These are phyloP conservation scores for Lachancea kluyveri DNA, from an alignment of 805 yeast species.

Conservation along the genomic window DNA sequence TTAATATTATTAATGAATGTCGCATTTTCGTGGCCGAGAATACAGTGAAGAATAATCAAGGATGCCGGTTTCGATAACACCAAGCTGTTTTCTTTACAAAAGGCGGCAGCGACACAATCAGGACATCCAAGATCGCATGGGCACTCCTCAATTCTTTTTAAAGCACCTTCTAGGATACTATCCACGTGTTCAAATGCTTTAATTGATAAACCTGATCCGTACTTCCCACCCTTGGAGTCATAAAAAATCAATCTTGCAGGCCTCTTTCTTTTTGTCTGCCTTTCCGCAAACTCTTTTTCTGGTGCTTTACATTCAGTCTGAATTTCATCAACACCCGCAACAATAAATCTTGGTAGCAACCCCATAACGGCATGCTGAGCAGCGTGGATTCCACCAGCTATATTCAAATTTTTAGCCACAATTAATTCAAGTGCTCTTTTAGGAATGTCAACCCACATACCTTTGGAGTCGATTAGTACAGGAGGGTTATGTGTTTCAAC, in stretches of 20 bases:
- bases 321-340: conserved; percentile 71
- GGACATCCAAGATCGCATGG: conserved; percentile 66
- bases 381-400: conserved; percentile 94
- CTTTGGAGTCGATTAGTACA: conserved; percentile 57
- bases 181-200: conserved; percentile 78
- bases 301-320: conserved; percentile 97
- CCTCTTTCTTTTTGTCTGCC: conserved; percentile 64
- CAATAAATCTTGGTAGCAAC: conserved; percentile 64
- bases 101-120: conserved; percentile 75
- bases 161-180: conserved; percentile 54
- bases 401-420: conserved; percentile 48
- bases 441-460: conserved; percentile 91
- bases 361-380: conserved; percentile 89
- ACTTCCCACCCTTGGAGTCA: conserved; percentile 76
- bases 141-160: conserved; percentile 56
- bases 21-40: conserved; percentile 47
- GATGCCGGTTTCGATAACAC: conserved; percentile 90
- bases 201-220: conserved; percentile 73
- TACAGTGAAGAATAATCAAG: conserved; percentile 52
- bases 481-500: conserved; percentile 93
- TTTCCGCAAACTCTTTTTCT: conserved; percentile 82
- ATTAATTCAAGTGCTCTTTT: conserved; percentile 52
- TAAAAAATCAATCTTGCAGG: conserved; percentile 84
- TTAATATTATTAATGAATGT: conserved; percentile 33
- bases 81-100: conserved; percentile 72